Percentiles rank a stretch among this genome's conserved stretches.
phyloP scores from a whole-genome alignment of 2,329 filamentous ascomycete genomes.

The Aspergillus ruber region DNA sequence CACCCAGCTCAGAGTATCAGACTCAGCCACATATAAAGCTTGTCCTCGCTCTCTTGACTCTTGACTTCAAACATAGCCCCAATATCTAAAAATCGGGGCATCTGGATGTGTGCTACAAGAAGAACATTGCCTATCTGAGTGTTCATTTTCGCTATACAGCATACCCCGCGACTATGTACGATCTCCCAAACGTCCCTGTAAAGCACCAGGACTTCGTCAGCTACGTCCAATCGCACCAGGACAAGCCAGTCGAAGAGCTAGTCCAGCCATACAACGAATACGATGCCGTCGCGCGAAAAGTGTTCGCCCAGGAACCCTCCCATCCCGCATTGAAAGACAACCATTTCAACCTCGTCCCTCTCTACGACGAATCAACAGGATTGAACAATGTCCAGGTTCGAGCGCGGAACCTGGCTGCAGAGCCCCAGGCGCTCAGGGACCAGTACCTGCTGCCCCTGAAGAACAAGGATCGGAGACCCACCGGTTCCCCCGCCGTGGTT shows the following conservation, averaged over 20 bases:
- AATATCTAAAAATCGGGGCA: no score
- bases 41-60: no score
- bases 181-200: constrained; percentile 22
- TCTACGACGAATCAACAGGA: constrained; percentile 21
- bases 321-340: constrained; percentile 23
- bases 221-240: constrained; percentile 18
- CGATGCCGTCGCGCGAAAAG: constrained; percentile 29
- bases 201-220: constrained; percentile 22
- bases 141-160: no score
- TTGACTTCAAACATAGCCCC: no score
- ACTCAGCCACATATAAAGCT: no score
- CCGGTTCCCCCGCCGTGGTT: constrained; percentile 63
- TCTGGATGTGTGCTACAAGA: no score
- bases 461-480: constrained; percentile 51
- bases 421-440: constrained; percentile 22
- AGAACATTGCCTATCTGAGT: no score
- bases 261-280: constrained; percentile 32
- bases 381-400: constrained; percentile 21
- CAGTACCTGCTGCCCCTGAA: constrained; percentile 30
- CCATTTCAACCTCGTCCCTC: constrained; percentile 28
- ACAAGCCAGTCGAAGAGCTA: constrained; percentile 22
- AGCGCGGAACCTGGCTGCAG: constrained; percentile 26
- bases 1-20: no score
- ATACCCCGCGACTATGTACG: not conserved
- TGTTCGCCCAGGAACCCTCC: constrained; percentile 34